phyloP scores from a whole-genome alignment of 208 protist genomes.

The Acanthamoeba royreba region DNA sequence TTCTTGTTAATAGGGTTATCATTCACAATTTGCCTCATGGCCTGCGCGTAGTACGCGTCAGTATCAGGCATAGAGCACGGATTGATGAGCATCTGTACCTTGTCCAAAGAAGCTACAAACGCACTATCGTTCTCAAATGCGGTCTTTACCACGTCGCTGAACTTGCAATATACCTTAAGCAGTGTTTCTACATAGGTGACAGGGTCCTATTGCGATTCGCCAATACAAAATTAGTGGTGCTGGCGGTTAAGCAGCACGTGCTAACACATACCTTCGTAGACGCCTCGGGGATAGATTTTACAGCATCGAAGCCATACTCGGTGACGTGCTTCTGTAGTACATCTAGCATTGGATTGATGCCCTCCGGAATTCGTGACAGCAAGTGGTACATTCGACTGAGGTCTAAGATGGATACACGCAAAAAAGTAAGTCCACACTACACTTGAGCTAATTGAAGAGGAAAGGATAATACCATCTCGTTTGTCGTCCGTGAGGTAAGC shows the following conservation, averaged over 20 bases:
- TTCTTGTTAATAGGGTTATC: slow-evolving; percentile 36
- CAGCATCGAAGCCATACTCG: slow-evolving; percentile 53
- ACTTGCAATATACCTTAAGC: slow-evolving; percentile 73
- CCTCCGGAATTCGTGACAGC: slow-evolving; percentile 64
- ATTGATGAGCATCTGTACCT: slow-evolving; percentile 66
- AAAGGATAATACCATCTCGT: slow-evolving; percentile 13
- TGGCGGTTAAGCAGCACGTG: background rate
- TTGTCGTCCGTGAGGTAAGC: slow-evolving; percentile 67
- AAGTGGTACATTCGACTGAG: slow-evolving; percentile 72
- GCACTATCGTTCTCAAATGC: slow-evolving; percentile 69
- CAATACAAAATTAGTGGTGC: background rate
- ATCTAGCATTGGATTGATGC: slow-evolving; percentile 58
- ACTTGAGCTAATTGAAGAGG: background rate
- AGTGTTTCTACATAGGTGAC: slow-evolving; percentile 73
- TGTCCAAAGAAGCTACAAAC: slow-evolving; percentile 76
- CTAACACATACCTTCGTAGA: background rate
- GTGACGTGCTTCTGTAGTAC: slow-evolving; percentile 72
- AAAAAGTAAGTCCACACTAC: background rate
- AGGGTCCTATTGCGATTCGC: slow-evolving; percentile 44
- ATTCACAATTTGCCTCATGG: background rate
- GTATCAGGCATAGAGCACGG: background rate
- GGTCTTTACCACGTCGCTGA: slow-evolving; percentile 61
- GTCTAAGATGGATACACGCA: slow-evolving; percentile 39
- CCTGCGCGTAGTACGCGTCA: background rate
- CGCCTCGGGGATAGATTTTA: slow-evolving; percentile 48